phyloP scores from a whole-genome alignment of 176 grass and related monocot genomes.

The Triticum aestivum region IWGSC_CS_RefSeq_v2.1 NC_057814.1:204047981-204048480 shows the following conservation, averaged over 20 bases:
- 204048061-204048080: conserved; percentile 79
- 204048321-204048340: conserved; percentile 90
- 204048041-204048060: conserved; percentile 80
- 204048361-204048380: conserved; percentile 69
- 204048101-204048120: conserved; percentile 64
- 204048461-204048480: conserved; percentile 97
- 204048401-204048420: conserved; percentile 83
- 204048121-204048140: conserved; percentile 67
- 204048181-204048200: conserved; percentile 85
- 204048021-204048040: conserved; percentile 66
- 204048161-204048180: conserved; percentile 91
- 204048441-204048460: conserved; percentile 92
- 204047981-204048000: conserved; percentile 81
- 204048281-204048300: conserved; percentile 67
- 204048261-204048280: conserved; percentile 82
- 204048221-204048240: conserved; percentile 65
- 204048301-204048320: conserved; percentile 85
- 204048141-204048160: conserved; percentile 85
- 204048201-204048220: conserved; percentile 83
- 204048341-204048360: conserved; percentile 86
- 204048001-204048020: conserved; percentile 68
- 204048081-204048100: conserved; percentile 67
- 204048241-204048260: conserved; percentile 76
- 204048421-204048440: conserved; percentile 92
- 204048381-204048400: conserved; percentile 84